Conservation (phyloP, 2,329 filamentous ascomycete species). For the Fonsecaea nubica region DNA sequence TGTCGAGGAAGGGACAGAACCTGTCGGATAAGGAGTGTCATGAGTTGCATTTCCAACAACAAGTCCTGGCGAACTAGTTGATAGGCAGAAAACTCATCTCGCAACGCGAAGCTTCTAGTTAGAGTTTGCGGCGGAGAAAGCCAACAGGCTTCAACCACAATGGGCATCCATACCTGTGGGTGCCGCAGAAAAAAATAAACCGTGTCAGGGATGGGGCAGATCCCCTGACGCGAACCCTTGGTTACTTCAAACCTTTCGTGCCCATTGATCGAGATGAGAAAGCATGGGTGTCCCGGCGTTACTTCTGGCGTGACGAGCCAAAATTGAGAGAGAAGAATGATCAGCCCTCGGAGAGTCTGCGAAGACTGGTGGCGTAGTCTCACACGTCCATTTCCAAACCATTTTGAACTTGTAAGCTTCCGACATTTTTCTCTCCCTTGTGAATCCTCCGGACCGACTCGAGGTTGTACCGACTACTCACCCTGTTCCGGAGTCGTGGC, state of each 20-base stretch:
- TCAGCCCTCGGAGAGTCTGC: neutral
- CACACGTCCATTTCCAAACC: neutral
- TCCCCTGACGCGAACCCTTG: neutral
- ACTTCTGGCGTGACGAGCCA: neutral
- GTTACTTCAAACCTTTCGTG: neutral
- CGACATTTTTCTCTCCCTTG: neutral
- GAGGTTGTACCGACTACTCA: neutral
- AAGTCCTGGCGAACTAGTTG: neutral
- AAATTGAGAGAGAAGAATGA: neutral
- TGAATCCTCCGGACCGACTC: neutral
- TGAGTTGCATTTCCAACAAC: neutral
- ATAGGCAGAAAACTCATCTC: slow-evolving; percentile 7
- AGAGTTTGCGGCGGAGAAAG: slow-evolving; percentile 2
- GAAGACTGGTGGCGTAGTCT: slow-evolving; percentile 4
- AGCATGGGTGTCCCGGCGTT: neutral
- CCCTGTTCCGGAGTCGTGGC: neutral
- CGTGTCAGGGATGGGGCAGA: neutral
- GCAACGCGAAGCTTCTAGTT: neutral
- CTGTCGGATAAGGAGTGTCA: neutral
- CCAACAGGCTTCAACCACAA: neutral
- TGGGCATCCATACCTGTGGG: neutral
- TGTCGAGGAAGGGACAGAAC: neutral
- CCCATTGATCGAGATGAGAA: slow-evolving; percentile 1
- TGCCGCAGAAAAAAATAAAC: neutral
- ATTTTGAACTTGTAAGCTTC: neutral